Evolutionary conservation across 352 stramenopile genomes (phyloP), one percentile per base, ranked within the genome.

Genomic region (Globisporangium viniferum): DNA sequence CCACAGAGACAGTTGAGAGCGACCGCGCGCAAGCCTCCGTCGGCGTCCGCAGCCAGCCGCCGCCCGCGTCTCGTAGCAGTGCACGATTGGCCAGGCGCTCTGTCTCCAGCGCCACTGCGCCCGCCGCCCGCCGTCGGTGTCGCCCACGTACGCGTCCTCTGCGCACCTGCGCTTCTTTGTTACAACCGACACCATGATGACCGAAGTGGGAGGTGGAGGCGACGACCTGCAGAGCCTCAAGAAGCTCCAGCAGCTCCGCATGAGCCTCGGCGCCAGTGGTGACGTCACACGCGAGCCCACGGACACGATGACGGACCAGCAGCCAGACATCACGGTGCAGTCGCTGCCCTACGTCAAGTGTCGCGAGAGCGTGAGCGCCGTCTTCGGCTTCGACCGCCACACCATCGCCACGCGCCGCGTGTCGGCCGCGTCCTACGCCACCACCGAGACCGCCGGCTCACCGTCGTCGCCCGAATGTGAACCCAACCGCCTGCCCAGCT

Each of bases 291-390:
- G 15, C 14, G 41, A 49, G 15, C 41, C 41, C 44, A 36, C 36
- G 49, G 22, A 51, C 39, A 56, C 29, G 22, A 24, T n/a, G 22
- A 7, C 46, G 44, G 39, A 71, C 36, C 41, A 66, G 31, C 24
- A 56, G 51, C n/a, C 31, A 7, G 55, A 65, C 29, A 69, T 80
- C 63, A 82, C 74, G 27, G 75, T 90, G 56, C 83, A 91, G 69
- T 91, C 81, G 69, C 71, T 93, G 56, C 85, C 85, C 14, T 91
- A 92, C 65, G 74, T 91, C 73, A 91, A 91, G 62, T 76, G 66
- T 55, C 82, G 75, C 48, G 77, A 82, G 62, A 84, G 77, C 64
- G 80, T 72, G 36, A 82, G 73, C 66, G 80, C 78, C n/a, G 77
- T 86, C 15, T 86, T 86, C 55, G 73, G 74, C 69, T 84, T 87